Conservation (phyloP, 2,329 filamentous ascomycete genomes). For the Myriangium duriaei region DNA sequence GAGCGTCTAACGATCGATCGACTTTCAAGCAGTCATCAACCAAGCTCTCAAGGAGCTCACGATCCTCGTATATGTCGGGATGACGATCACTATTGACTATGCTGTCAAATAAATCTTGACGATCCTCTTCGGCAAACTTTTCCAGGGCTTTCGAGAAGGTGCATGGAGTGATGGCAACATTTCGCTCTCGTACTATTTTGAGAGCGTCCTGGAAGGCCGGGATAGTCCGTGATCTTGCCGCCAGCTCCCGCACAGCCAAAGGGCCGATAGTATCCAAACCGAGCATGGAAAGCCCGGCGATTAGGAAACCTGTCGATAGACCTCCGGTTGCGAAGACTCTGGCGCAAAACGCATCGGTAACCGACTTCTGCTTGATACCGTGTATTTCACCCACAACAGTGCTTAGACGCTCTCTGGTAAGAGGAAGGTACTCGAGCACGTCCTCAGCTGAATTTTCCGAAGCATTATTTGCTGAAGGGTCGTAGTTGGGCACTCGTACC, state of each 20-base stretch:
- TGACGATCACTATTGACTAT: slow-evolving; percentile 50
- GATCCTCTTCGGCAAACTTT: slow-evolving; percentile 47
- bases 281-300: slow-evolving; percentile 57
- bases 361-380: slow-evolving; percentile 31
- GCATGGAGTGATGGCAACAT: slow-evolving; percentile 50
- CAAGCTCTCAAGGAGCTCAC: slow-evolving; percentile 34
- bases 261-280: slow-evolving; percentile 63
- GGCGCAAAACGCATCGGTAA: slow-evolving; percentile 60
- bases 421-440: neutral
- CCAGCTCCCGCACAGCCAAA: slow-evolving; percentile 64
- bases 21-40: slow-evolving; percentile 20
- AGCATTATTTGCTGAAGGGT: neutral
- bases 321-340: slow-evolving; percentile 69
- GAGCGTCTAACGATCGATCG: slow-evolving; percentile 5
- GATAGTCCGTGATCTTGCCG: slow-evolving; percentile 47
- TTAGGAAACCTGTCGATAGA: slow-evolving; percentile 58
- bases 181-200: slow-evolving; percentile 45
- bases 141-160: slow-evolving; percentile 54
- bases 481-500: neutral
- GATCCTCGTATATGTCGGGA: slow-evolving; percentile 49
- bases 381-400: slow-evolving; percentile 28
- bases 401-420: slow-evolving; percentile 21
- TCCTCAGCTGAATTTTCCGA: neutral
- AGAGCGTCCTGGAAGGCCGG: slow-evolving; percentile 48
- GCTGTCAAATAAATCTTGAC: slow-evolving; percentile 40